phyloP scores from a whole-genome alignment of 129 eudicot genomes.

The Kitagawia praeruptora region DNA sequence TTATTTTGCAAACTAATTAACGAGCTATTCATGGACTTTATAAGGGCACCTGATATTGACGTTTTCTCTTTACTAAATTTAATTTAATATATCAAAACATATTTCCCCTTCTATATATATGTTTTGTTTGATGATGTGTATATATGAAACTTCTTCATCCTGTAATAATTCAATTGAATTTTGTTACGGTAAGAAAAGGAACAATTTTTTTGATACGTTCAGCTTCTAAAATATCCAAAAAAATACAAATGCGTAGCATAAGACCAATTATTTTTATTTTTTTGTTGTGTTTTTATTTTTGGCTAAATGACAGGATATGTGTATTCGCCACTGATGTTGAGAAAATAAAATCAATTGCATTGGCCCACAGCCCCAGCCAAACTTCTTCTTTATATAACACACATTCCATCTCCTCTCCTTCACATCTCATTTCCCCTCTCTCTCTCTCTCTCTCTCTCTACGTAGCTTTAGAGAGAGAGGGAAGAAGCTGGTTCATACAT shows the following conservation, averaged over 20 bases:
- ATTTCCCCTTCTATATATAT: background rate
- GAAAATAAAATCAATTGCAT: background rate
- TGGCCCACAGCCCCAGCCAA: background rate
- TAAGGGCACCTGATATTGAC: background rate
- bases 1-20: background rate
- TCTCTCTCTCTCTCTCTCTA: background rate
- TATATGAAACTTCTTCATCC: background rate
- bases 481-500: background rate
- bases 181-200: background rate
- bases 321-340: background rate
- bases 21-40: background rate
- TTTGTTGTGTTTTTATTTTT: background rate
- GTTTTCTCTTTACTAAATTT: background rate
- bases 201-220: background rate
- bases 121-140: background rate
- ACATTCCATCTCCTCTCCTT: background rate
- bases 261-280: background rate
- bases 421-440: background rate
- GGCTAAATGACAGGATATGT: background rate
- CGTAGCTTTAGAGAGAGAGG: background rate
- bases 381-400: slow-evolving; percentile 2
- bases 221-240: background rate
- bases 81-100: background rate
- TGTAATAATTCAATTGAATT: background rate
- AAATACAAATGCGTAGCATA: background rate